Conservation (phyloP, 2,329 filamentous ascomycete species). For the Geoglossum cookeanum region DNA sequence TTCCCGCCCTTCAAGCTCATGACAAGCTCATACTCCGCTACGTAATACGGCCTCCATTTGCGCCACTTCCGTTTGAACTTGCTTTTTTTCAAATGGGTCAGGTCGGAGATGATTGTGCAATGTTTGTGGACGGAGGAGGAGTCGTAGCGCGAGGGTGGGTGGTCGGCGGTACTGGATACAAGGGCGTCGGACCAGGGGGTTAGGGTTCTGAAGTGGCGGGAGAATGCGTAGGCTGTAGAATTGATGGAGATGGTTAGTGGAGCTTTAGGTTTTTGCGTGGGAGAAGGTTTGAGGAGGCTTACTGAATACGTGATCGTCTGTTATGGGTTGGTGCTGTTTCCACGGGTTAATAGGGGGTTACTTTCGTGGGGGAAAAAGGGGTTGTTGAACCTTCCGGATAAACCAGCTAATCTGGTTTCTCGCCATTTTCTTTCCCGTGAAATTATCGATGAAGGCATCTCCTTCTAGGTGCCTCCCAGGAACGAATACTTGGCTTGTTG, state of each 20-base stretch:
- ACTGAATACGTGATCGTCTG: not conserved
- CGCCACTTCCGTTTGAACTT: not conserved
- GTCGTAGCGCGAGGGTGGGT: not conserved
- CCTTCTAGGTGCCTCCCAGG: not conserved
- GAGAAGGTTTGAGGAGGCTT: not conserved
- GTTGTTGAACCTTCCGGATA: not conserved
- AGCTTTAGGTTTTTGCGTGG: not conserved
- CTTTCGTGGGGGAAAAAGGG: not conserved
- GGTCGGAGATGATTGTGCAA: not conserved
- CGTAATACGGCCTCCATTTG: not conserved
- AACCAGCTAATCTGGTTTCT: conserved; percentile 4
- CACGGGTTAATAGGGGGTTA: not conserved
- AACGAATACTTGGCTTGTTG: not conserved
- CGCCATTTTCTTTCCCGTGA: conserved; percentile 4
- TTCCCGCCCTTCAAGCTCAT: not conserved
- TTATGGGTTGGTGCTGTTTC: not conserved
- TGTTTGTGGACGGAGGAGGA: not conserved
- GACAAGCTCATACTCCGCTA: not conserved
- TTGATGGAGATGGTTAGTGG: not conserved
- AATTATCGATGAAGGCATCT: not conserved
- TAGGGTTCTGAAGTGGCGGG: not conserved
- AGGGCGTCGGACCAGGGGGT: not conserved
- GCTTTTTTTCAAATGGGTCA: not conserved
- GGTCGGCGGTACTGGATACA: not conserved
- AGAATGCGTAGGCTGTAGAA: not conserved